Base-by-base conservation (phyloP, 208 protist genomes). In the Wallacemonas sp. region DNA sequence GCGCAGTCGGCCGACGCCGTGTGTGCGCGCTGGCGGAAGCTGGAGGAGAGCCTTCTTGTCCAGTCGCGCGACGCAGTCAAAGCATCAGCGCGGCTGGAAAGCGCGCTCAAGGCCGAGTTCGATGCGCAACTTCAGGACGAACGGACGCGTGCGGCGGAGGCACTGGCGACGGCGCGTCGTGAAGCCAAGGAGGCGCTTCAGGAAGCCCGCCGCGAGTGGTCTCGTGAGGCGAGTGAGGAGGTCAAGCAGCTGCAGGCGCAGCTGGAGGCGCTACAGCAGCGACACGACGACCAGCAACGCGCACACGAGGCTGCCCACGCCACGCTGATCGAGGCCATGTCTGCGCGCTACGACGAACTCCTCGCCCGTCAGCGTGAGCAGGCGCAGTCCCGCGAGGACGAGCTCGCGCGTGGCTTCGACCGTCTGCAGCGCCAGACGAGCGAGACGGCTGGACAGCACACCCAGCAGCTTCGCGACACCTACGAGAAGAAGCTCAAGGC, bases 301-400 rank as follows among this genome's bases (percentile, higher is more conserved):
- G 30, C 64, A 24, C 23, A 32, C 41, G 33, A 38, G 39, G 30
- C 38, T 29, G 29, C 49, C 29, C 9, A 66, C 61, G 44, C 30
- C 19, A 49, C 52, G 29, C 44, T 38, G 19, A 5, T 56, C 19
- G 61, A 24, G 2, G 70, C 52, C 21, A 61, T 81, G 33, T 65
- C 61, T 23, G 8, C 26, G 41, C 67, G 47, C 23, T 74, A 58
- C 61, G 67, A 72, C 17, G 60, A 58, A n/a, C 76, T 65, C 44
- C 56, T 61, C 4, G 66, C 61, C 1, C 62, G 67, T 34, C 71
- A 74, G 43, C n/a, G 52, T 0, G 24, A 58, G 2, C 11, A 24
- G 0, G 19, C 16, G 16, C 66, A 81, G 2, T 41, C 61, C 14
- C 54, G 29, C 1, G 52, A 36, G 41, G 41, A 52, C 23, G 30